Evolutionary conservation across 495 filamentous ascomycete genomes (phyloP), one percentile per base, ranked within the genome.

Genomic region (Haplographium delicatum): DNA sequence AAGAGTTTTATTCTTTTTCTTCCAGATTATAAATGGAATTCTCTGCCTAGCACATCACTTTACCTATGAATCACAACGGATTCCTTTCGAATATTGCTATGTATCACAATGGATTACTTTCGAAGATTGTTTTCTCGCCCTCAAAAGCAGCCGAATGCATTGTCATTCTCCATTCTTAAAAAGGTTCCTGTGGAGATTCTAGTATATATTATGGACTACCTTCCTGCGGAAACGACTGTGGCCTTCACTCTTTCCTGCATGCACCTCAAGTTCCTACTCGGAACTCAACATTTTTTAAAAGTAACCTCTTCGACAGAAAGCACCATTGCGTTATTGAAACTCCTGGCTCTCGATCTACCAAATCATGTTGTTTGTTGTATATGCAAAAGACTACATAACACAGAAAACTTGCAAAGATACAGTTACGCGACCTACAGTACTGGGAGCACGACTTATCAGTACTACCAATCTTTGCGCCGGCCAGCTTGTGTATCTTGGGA

Each of bases 261-360:
- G 25, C 39, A 51, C 4, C 4, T 51, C 40, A 51, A 44, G 37
- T 16, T 18, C 15, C 15, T 44, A 9, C 38, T 44, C 30, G 48
- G 38, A 43, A 5, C 19, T 13, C 38, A 34, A 11, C 23, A 35
- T 1, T 39, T 51, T 23, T 24, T 0, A 20, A 31, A 44, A 15
- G 3, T 44, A 34, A 8, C 38, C 27, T 37, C 30, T 25, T 35
- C 15, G 37, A 13, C 5, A n/a, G 26, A 37, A 35, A n/a, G 37
- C 13, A 51, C 48, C 8, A 6, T 35, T 35, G 48, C 4, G 38
- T 16, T 51, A 13, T 28, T 44, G 27, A 23, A 33, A 9, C 38
- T 51, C 15, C 5, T 51, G 38, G 48, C 38, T n/a, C 7, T 51
- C 23, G 48, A 44, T 51, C 28, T 51, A 11, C 39, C 48, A 15